These are phyloP conservation scores for Dactylellina drechsleri DNA, from an alignment of 2,329 filamentous ascomycete species.

Conservation along the genomic window DNA sequence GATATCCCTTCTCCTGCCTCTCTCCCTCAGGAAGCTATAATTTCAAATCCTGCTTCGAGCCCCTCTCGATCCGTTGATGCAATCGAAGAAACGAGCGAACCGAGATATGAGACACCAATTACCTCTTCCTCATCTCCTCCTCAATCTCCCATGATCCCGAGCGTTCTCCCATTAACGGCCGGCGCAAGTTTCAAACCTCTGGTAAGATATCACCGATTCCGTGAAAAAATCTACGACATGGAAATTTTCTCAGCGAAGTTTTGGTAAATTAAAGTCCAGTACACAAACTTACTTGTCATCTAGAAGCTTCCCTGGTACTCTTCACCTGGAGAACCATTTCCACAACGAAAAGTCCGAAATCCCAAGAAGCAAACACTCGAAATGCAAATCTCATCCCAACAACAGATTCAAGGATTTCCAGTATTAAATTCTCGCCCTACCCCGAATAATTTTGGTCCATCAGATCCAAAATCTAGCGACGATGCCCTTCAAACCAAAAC, in stretches of 20 bases:
- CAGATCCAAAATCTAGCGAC: not conserved
- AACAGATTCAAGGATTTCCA: not conserved
- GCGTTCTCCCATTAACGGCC: constrained; percentile 10
- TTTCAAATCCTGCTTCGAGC: constrained; percentile 35
- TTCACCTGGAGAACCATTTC: constrained; percentile 64
- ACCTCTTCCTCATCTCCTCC: constrained; percentile 37
- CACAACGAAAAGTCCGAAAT: constrained; percentile 61
- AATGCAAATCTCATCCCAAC: not conserved
- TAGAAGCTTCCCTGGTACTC: constrained; percentile 66
- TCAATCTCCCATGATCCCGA: constrained; percentile 33
- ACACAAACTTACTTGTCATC: not conserved
- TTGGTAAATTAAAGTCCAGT: not conserved
- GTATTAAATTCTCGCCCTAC: not conserved
- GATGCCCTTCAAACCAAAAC: not conserved
- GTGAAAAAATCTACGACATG: no score
- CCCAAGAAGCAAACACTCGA: constrained; percentile 4
- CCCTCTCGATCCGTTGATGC: constrained; percentile 33
- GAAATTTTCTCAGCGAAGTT: not conserved
- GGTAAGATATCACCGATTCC: constrained; percentile 7
- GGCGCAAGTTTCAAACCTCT: constrained; percentile 15
- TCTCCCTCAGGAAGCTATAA: constrained; percentile 24
- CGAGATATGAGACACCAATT: constrained; percentile 40
- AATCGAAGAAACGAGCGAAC: constrained; percentile 29
- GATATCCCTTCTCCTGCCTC: constrained; percentile 50
- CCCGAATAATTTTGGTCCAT: not conserved